Evolutionary conservation across 2,329 filamentous ascomycete genomes (phyloP), one percentile per base, ranked within the genome.

Genomic region (Fusarium subtropicale): DNA sequence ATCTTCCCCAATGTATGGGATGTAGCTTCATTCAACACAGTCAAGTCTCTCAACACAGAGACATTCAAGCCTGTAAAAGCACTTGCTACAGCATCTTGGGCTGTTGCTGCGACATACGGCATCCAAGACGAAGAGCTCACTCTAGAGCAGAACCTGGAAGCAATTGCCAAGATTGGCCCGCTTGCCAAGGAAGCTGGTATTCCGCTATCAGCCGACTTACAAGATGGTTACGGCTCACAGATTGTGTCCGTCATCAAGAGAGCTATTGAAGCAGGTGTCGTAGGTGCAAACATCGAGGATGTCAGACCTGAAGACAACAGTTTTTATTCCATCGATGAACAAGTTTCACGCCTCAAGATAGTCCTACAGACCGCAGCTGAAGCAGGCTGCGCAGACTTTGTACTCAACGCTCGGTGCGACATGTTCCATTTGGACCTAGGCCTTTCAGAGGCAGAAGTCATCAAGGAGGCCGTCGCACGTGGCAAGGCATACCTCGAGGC

Each of bases 271-370:
- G 61, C 83, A 0, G 88, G 87, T 1, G 87, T 81, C 0, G 84
- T 85, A 2, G 87, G 88, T 0, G 84, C 83, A 48, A 90, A 90
- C 69, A 80, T 90, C 4, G 88, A 90, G 63, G 88, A 90, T 58
- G 80, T 76, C 48, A 74, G 78, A 24, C 78, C 77, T 5, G 73
- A 75, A 1, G 58, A 74, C 71, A 62, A 74, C 71, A 66, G 74
- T 80, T 69, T 82, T 73, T 76, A 76, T 44, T 52, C 75, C 0
- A 56, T 84, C 1, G 81, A 83, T 0, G 82, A 82, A 18, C 86
- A 87, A n/a, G 81, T 82, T 0, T 74, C 75, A 1, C 79, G 87
- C 1, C 80, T 90, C 18, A 75, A 77, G 47, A 64, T 71, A 0
- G 84, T 80, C 0, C 56, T 87, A 12, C 64, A 74, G 1, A 79